These are phyloP conservation scores for Diplodia mutila DNA, from an alignment of 2,329 filamentous ascomycete species.

Conservation along the genomic window DNA sequence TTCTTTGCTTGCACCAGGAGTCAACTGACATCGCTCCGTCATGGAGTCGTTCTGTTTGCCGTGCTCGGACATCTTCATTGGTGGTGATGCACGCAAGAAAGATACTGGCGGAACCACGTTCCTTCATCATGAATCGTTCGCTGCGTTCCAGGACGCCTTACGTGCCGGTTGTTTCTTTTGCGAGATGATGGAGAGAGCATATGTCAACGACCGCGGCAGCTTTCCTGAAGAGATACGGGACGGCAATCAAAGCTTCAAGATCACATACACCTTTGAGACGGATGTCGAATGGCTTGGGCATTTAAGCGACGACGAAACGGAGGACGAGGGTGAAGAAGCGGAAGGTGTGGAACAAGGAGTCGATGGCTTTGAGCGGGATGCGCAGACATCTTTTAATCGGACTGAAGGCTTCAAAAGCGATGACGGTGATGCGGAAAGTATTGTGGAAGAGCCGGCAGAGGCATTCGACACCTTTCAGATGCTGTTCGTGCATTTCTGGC, in stretches of 20 bases:
- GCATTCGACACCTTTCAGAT: not conserved
- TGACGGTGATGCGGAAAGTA: not conserved
- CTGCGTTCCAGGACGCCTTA: not conserved
- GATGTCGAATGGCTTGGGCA: not conserved
- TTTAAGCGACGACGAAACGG: not conserved
- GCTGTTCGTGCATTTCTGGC: not conserved
- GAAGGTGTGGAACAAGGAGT: too few species aligned
- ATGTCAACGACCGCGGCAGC: not conserved
- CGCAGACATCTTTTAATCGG: too few species aligned
- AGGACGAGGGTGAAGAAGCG: not conserved
- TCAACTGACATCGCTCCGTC: not conserved
- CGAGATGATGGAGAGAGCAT: not conserved
- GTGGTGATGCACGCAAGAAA: not conserved
- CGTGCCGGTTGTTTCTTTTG: not conserved
- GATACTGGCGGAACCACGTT: not conserved
- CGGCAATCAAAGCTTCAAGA: not conserved
- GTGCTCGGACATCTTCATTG: not conserved
- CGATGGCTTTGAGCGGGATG: not conserved
- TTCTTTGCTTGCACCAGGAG: too few species aligned
- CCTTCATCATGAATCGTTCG: not conserved
- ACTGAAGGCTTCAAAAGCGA: not conserved
- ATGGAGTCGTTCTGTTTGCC: not conserved
- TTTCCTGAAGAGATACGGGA: not conserved
- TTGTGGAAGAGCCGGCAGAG: not conserved
- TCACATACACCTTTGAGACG: not conserved